These are phyloP conservation scores for Nicotiana attenuata DNA, from an alignment of 257 asterid genomes.

Conservation along the genomic window DNA sequence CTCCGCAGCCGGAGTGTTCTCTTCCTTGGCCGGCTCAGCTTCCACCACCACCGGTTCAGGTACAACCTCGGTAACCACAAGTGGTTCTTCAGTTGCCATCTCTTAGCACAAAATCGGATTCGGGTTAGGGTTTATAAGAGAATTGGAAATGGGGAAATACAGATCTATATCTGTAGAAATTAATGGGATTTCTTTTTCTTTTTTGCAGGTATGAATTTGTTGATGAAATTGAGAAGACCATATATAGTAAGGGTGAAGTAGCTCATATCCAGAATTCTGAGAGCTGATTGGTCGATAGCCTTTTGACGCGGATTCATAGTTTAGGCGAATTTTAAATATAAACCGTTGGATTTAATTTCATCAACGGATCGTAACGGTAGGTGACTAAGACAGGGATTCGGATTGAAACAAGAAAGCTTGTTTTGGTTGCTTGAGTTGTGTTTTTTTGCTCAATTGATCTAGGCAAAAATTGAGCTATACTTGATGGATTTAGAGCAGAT, in stretches of 20 bases:
- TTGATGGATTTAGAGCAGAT: conserved; percentile 21
- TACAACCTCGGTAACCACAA: conserved; percentile 21
- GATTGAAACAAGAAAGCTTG: conserved; percentile 17
- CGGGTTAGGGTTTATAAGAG: conserved; percentile 19
- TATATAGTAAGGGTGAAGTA: conserved; percentile 37
- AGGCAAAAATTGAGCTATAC: conserved; percentile 26
- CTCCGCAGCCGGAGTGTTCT: conserved; percentile 15
- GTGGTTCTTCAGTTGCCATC: conserved; percentile 52
- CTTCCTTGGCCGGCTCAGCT: conserved; percentile 21
- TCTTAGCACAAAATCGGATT: background rate
- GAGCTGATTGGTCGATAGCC: conserved; percentile 50
- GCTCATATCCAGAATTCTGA: conserved; percentile 23
- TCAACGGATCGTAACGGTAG: conserved; percentile 42
- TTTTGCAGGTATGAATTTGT: background rate
- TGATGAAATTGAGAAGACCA: conserved; percentile 30
- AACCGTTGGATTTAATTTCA: conserved; percentile 51
- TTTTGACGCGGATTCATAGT: conserved; percentile 50
- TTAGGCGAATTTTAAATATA: conserved; percentile 42
- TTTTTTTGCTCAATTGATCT: conserved; percentile 44
- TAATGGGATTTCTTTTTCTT: background rate
- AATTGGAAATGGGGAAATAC: background rate
- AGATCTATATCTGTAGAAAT: background rate
- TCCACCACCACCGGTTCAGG: conserved; percentile 14
- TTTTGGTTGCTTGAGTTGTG: conserved; percentile 44
- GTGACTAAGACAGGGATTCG: conserved; percentile 34